Percentiles rank a stretch among this genome's conserved stretches.
phyloP scores from a whole-genome alignment of 176 grass and related monocot species.

The Neostapfia colusana region DNA sequence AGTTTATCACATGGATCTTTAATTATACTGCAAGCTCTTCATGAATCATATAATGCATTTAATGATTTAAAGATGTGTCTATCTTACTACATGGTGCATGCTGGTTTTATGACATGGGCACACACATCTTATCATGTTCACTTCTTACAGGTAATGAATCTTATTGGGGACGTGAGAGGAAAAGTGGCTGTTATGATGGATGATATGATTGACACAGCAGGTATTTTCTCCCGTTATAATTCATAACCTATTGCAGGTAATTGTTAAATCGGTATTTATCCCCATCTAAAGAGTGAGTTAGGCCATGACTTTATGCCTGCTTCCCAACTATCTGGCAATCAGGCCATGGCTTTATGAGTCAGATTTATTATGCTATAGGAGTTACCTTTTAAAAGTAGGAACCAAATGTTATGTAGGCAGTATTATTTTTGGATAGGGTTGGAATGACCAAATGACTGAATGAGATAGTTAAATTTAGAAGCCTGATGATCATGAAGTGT shows the following conservation, averaged over 20 bases:
- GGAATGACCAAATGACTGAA: neutral
- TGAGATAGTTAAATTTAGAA: slow-evolving; percentile 5
- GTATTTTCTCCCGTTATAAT: slow-evolving; percentile 38
- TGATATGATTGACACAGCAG: slow-evolving; percentile 99
- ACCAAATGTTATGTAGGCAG: neutral
- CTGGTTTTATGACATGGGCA: slow-evolving; percentile 2
- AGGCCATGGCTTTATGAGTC: neutral
- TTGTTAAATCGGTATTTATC: neutral
- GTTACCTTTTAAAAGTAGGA: slow-evolving; percentile 3
- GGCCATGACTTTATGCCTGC: neutral
- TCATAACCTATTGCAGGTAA: neutral
- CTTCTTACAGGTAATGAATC: slow-evolving; percentile 92
- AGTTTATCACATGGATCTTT: neutral
- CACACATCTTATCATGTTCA: slow-evolving; percentile 16
- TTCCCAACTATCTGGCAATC: neutral
- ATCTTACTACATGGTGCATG: slow-evolving; percentile 18
- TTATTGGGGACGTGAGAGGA: slow-evolving; percentile 97
- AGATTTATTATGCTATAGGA: slow-evolving; percentile 6
- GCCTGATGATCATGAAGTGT: neutral
- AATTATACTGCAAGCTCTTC: neutral
- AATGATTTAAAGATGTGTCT: slow-evolving; percentile 26
- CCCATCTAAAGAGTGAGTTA: neutral
- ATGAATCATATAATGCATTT: slow-evolving; percentile 16
- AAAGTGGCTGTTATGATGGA: slow-evolving; percentile 99
- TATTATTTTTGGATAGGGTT: slow-evolving; percentile 7